Percentiles rank a stretch among this genome's conserved stretches.
phyloP scores from a whole-genome alignment of 2,329 filamentous ascomycete genomes.

The Diplodia mutila region DNA sequence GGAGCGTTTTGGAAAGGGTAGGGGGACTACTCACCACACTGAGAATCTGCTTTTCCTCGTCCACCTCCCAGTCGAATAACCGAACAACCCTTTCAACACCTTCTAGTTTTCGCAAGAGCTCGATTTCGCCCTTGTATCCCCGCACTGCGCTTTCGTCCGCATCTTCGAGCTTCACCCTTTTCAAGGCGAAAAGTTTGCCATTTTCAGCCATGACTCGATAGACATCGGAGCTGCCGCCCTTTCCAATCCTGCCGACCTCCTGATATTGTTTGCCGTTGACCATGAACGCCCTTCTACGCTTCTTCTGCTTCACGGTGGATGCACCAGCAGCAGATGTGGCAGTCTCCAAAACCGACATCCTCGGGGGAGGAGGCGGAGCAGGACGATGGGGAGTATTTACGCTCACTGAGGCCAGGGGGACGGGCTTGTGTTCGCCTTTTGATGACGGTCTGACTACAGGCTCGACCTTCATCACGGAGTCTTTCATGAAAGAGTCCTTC shows the following conservation, averaged over 20 bases:
- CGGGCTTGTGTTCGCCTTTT: constrained; percentile 43
- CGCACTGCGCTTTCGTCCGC: constrained; percentile 81
- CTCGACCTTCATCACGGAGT: constrained; percentile 35
- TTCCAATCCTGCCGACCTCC: constrained; percentile 84
- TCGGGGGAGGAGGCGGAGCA: constrained; percentile 77
- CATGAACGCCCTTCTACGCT: constrained; percentile 79
- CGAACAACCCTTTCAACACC: constrained; percentile 89
- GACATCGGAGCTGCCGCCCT: constrained; percentile 90
- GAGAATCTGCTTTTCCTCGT: constrained; percentile 85
- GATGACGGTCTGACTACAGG: constrained; percentile 12
- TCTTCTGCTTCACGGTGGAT: constrained; percentile 73
- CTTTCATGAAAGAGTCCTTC: constrained; percentile 31
- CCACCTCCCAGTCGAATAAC: constrained; percentile 90
- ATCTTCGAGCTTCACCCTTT: constrained; percentile 87
- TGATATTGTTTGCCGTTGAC: constrained; percentile 93
- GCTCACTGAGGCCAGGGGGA: constrained; percentile 57
- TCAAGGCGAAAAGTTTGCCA: constrained; percentile 91
- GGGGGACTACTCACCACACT: constrained; percentile 67
- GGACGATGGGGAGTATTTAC: constrained; percentile 76
- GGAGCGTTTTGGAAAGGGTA: neutral
- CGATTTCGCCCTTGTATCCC: constrained; percentile 95
- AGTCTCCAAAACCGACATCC: constrained; percentile 94
- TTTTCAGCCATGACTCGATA: constrained; percentile 98
- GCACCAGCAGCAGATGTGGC: constrained; percentile 84
- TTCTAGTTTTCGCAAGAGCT: constrained; percentile 78